Evolutionary conservation across 495 filamentous ascomycete species (phyloP), one percentile per base, ranked within the genome.

Genomic region (Zalerion maritima): DNA sequence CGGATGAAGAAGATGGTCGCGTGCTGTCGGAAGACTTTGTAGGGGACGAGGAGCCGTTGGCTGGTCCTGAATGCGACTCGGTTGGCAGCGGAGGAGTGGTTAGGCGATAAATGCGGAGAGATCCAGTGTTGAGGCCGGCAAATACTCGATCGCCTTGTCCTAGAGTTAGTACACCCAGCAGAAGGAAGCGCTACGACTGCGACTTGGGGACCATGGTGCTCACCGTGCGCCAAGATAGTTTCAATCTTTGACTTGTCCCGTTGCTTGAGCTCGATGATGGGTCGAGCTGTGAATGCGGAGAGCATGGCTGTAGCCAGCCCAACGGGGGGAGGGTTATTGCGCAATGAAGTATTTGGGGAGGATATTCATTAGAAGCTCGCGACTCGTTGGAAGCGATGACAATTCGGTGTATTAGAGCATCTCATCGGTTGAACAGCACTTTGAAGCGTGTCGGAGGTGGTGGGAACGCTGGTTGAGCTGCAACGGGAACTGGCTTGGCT

Each of bases 191-290:
- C 25, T 28, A 17, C 20, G 29, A 10, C 27, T 19, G 18, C 24
- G 4, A 27, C 23, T 32, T 27, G 18, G 20, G 18, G 18, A 23
- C 10, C 4, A 13, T 34, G 14, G 14, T 37, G 7, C 52, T 25
- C 57, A 83, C 78, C 84, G 56, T 92, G 84, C 37, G 89, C 80
- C 21, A 94, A 67, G 33, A 96, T 76, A 4, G 81, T 81, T 54
- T 96, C 87, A 50, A 99, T 94, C 65, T 74, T 81, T 26, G 81
- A 91, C 58, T 86, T 93, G 67, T 96, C 89, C 46, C 83, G 75
- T 46, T 73, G 73, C 58, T 78, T 86, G 37, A 99, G 78, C 76
- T 99, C 89, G 64, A 94, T 77, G 45, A 96, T 80, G 38, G 91
- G 80, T 48, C 81, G 81, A 66, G 89, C 84, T 40, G 76, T 87